phyloP scores from a whole-genome alignment of 441 rosid genomes.

The Mallotus repandus region DNA sequence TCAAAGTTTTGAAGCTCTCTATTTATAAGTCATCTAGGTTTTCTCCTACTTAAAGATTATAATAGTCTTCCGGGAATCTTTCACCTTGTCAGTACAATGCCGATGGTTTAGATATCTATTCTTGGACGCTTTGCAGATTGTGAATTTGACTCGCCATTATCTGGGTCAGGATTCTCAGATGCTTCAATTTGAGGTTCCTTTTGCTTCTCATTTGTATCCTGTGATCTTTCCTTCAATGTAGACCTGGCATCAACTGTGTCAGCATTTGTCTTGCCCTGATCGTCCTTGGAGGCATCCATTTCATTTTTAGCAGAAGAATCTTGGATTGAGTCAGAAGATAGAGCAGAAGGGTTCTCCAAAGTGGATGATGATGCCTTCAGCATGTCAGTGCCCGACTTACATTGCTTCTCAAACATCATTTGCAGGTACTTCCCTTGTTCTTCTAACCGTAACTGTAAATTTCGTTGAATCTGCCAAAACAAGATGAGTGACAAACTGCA shows the following conservation, averaged over 20 bases:
- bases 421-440: conserved; percentile 94
- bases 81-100: conserved; percentile 23
- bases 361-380: conserved; percentile 52
- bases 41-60: conserved; percentile 21
- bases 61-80: conserved; percentile 17
- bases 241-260: conserved; percentile 20
- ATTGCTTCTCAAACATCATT: conserved; percentile 94
- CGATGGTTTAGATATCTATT: conserved; percentile 35
- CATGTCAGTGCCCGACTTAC: conserved; percentile 56
- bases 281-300: conserved; percentile 35
- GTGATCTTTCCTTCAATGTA: conserved; percentile 29
- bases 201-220: conserved; percentile 27
- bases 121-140: conserved; percentile 49
- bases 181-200: conserved; percentile 28
- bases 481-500: conserved; percentile 6
- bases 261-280: conserved; percentile 21
- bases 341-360: conserved; percentile 36
- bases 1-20: conserved; percentile 27
- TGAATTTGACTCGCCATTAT: conserved; percentile 25
- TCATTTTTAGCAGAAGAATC: conserved; percentile 35
- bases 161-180: conserved; percentile 29
- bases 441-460: conserved; percentile 85
- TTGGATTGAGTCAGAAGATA: conserved; percentile 29
- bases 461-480: conserved; percentile 78
- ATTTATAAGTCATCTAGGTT: conserved; percentile 24